Percentiles rank a stretch among this genome's conserved stretches.
Conservation (phyloP, 148 eudicot genomes). For the Vaccinium darrowii region DNA sequence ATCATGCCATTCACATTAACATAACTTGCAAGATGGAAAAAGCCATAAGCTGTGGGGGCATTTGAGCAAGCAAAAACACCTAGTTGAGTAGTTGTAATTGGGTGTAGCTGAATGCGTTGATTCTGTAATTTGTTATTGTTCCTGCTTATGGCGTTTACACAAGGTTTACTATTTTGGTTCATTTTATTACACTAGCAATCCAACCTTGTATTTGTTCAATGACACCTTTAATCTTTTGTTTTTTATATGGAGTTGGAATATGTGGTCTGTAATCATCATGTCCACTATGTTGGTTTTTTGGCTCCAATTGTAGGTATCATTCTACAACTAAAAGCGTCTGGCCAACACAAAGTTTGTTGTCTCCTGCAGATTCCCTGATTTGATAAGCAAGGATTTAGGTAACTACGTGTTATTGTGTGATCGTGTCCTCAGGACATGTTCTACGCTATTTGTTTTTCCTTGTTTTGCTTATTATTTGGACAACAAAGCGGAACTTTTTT, state of each 20-base stretch:
- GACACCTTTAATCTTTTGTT: neutral
- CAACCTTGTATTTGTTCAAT: neutral
- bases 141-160: neutral
- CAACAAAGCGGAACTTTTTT: neutral
- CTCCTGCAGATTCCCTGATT: neutral
- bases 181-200: neutral
- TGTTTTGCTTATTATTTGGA: neutral
- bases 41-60: neutral
- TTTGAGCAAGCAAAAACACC: neutral
- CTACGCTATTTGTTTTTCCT: neutral
- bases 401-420: neutral
- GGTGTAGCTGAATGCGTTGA: neutral
- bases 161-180: neutral
- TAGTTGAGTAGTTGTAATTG: neutral
- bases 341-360: neutral
- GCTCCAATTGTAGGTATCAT: neutral
- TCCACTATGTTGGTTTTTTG: neutral
- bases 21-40: neutral
- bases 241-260: neutral
- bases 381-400: neutral
- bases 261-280: neutral
- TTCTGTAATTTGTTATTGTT: neutral
- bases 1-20: neutral
- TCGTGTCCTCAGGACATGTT: neutral
- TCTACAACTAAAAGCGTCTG: neutral